These are phyloP conservation scores for Kentomonas sorsogonicus DNA, from an alignment of 208 protist species.

Conservation along the genomic window DNA sequence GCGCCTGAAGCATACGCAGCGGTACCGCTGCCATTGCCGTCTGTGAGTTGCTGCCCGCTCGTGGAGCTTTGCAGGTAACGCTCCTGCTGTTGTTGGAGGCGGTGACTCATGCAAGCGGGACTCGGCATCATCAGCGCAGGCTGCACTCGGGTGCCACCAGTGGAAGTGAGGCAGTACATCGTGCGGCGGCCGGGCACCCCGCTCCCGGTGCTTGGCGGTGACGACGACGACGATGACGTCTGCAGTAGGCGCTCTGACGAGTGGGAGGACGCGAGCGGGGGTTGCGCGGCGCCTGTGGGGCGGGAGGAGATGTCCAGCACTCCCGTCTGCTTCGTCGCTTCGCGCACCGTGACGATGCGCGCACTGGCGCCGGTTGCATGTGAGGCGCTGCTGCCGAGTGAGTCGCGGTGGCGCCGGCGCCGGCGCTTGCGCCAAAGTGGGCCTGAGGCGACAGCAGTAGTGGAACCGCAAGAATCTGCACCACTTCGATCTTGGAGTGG, in stretches of 20 bases:
- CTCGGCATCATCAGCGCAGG: too few species aligned
- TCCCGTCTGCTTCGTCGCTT: conserved; percentile 29
- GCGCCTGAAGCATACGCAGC: too few species aligned
- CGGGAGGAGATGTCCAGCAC: conserved; percentile 45
- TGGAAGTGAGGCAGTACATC: too few species aligned
- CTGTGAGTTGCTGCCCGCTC: conserved; percentile 15
- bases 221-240: conserved; percentile 6
- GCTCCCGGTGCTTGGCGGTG: not conserved
- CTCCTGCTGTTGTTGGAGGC: conserved; percentile 31
- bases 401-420: too few species aligned
- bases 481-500: conserved; percentile 63
- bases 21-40: too few species aligned
- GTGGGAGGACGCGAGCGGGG: not conserved
- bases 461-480: conserved; percentile 50
- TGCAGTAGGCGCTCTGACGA: not conserved
- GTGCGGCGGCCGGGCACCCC: conserved; percentile 23
- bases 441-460: not conserved
- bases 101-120: too few species aligned
- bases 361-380: too few species aligned
- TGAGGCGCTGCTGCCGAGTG: too few species aligned
- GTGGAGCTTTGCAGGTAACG: conserved; percentile 13
- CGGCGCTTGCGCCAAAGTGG: too few species aligned
- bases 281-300: conserved; percentile 6
- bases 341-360: conserved; percentile 45
- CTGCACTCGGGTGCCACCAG: too few species aligned